A percentile compares a stretch with the other conserved stretches of the same genome.
Conservation (phyloP, 305 asterid genomes). For the Fraxinus angustifolia region DNA sequence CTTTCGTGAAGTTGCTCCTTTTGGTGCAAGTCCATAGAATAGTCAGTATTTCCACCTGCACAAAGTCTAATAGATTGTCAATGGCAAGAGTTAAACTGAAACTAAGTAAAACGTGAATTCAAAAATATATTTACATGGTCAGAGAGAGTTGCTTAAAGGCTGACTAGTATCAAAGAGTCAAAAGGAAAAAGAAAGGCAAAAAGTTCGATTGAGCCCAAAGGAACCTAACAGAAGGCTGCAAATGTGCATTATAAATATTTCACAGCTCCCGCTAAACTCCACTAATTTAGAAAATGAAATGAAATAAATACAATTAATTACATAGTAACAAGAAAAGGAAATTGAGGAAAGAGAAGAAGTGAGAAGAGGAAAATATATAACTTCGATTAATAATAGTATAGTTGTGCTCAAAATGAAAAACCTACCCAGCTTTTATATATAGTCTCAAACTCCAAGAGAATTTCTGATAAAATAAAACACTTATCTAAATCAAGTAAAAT, state of each 20-base stretch:
- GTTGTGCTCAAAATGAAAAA: neutral
- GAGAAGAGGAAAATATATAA: neutral
- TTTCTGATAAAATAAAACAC: neutral
- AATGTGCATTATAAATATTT: neutral
- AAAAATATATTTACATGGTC: neutral
- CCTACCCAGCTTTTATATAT: neutral
- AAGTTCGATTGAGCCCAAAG: neutral
- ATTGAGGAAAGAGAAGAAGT: neutral
- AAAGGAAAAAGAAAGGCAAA: neutral
- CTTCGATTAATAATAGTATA: neutral
- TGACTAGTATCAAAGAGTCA: neutral
- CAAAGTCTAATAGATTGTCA: conserved; percentile 24
- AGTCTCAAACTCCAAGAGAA: neutral
- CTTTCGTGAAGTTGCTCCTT: conserved; percentile 86
- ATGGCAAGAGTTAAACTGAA: conserved; percentile 5
- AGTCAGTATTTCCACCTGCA: conserved; percentile 84
- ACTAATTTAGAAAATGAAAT: neutral
- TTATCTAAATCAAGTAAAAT: neutral
- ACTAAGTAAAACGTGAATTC: conserved; percentile 2
- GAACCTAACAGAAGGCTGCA: neutral
- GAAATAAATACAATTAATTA: neutral
- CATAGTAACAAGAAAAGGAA: neutral
- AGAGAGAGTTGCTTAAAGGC: neutral
- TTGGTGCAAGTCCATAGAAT: conserved; percentile 79
- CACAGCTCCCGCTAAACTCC: neutral